A percentile compares a stretch with the other conserved stretches of the same genome.
Evolutionary conservation across 495 filamentous ascomycete genomes (phyloP).

Genomic region (Neohortaea acidophila): DNA sequence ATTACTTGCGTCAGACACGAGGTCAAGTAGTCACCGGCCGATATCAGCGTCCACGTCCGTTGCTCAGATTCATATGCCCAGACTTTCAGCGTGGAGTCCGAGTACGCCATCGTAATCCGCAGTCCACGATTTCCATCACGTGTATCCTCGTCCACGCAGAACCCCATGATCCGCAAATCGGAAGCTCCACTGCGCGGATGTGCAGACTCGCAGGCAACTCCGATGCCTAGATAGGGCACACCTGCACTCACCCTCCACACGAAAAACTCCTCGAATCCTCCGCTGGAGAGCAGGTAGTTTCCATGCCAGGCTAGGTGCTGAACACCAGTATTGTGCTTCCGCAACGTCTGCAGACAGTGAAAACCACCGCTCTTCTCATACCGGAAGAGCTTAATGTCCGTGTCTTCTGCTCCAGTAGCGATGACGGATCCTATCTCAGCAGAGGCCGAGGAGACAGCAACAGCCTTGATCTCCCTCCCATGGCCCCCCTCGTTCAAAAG

Average conservation of each 20-base stretch:
- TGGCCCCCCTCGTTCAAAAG: slow-evolving; percentile 56
- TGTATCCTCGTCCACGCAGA: slow-evolving; percentile 36
- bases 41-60: slow-evolving; percentile 39
- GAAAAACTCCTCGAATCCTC: slow-evolving; percentile 75
- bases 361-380: slow-evolving; percentile 25
- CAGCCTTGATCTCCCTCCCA: slow-evolving; percentile 73
- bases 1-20: slow-evolving; percentile 50
- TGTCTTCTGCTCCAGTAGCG: slow-evolving; percentile 85
- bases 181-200: slow-evolving; percentile 42
- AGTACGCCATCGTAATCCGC: slow-evolving; percentile 52
- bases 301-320: slow-evolving; percentile 64
- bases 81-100: slow-evolving; percentile 47
- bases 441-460: slow-evolving; percentile 35
- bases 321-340: slow-evolving; percentile 66
- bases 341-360: slow-evolving; percentile 45
- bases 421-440: slow-evolving; percentile 30
- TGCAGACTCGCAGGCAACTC: slow-evolving; percentile 47
- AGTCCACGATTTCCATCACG: slow-evolving; percentile 26
- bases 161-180: slow-evolving; percentile 67
- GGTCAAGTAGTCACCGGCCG: slow-evolving; percentile 51
- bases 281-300: slow-evolving; percentile 64
- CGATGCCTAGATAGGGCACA: slow-evolving; percentile 39
- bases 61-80: slow-evolving; percentile 6
- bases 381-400: slow-evolving; percentile 58
- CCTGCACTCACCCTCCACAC: slow-evolving; percentile 51